Evolutionary conservation across 2,329 filamentous ascomycete species (phyloP), one percentile per base, ranked within the genome.

Genomic region (Penicillium janthinellum): DNA sequence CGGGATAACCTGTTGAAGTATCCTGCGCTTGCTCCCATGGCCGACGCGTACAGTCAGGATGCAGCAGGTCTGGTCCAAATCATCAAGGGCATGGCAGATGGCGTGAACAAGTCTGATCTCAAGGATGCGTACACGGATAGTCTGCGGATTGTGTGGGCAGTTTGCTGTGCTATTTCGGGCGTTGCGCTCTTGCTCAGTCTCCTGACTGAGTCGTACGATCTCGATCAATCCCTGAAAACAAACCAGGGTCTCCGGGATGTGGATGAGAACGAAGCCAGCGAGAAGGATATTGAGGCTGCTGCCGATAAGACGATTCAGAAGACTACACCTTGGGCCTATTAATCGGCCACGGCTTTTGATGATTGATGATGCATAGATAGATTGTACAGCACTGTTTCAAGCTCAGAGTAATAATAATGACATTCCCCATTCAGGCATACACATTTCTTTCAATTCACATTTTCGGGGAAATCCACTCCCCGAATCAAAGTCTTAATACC

Each of bases 21-120:
- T 48, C 77, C 83, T 0, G 72, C 75, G 22, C 79, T 86, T 53
- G 82, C 81, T 0, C 72, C 73, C 6, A 72, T 78, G 57, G 83
- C 84, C 0, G 70, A 64, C 2, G 76, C 78, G 50, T 85, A 85
- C 68, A 83, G 83, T 11, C 78, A 80, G 55, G 84, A 89, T 69
- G 84, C 86, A 0, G 84, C 85, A 0, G 82, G 81, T 0, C 76
- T 89, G 12, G 84, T 88, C 0, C 78, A 83, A 59, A 75, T 87
- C 56, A 86, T 88, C 71, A 84, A 83, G 69, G 68, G 68, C 1
- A 84, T 88, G 78, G 76, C 80, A 12, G 74, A 71, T 7, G 79
- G 78, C 0, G 53, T 59, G 0, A 68, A 70, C 8, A 81, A 81
- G 67, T 65, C 67, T 7, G 68, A 81, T 39, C 73, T 86, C 49